Evolutionary conservation across 768 basidiomycete genomes (phyloP).

Genomic region (Psilocybe cubensis): DNA sequence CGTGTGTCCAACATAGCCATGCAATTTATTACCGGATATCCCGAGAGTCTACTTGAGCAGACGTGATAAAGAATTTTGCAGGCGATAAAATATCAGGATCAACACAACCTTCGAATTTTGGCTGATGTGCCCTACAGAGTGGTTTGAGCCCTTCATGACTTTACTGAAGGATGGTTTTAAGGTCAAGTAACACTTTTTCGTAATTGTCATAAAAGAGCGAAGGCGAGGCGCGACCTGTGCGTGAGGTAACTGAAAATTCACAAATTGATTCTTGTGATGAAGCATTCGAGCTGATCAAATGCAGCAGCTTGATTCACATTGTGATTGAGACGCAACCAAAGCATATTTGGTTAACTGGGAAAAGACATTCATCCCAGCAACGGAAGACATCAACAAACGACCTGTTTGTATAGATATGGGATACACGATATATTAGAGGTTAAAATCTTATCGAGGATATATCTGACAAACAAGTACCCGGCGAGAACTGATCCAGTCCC

Average conservation of each 20-base stretch:
- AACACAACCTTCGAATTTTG: not conserved
- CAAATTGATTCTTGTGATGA: too few relatives aligned
- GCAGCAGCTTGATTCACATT: not conserved
- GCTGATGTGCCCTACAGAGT: not conserved
- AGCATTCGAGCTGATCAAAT: not conserved
- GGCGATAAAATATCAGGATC: not conserved
- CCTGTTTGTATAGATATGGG: too few relatives aligned
- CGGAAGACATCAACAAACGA: not conserved
- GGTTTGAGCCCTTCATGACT: constrained; percentile 7
- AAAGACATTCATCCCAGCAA: not conserved
- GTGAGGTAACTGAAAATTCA: not conserved
- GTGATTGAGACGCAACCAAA: not conserved
- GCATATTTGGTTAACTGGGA: not conserved
- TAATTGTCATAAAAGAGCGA: not conserved
- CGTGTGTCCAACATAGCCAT: not conserved
- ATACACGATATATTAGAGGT: too few relatives aligned
- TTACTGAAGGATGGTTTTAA: constrained; percentile 12
- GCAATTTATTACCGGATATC: not conserved
- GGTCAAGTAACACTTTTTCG: constrained; percentile 4
- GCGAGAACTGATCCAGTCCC: too few relatives aligned
- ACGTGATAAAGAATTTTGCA: too few relatives aligned
- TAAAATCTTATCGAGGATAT: too few relatives aligned
- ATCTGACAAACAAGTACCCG: too few relatives aligned
- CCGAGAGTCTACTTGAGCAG: not conserved
- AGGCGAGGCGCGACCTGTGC: not conserved